A percentile compares a stretch with the other conserved stretches of the same genome.
Evolutionary conservation across 2,329 filamentous ascomycete genomes (phyloP).

Genomic region (Metarhizium album): DNA sequence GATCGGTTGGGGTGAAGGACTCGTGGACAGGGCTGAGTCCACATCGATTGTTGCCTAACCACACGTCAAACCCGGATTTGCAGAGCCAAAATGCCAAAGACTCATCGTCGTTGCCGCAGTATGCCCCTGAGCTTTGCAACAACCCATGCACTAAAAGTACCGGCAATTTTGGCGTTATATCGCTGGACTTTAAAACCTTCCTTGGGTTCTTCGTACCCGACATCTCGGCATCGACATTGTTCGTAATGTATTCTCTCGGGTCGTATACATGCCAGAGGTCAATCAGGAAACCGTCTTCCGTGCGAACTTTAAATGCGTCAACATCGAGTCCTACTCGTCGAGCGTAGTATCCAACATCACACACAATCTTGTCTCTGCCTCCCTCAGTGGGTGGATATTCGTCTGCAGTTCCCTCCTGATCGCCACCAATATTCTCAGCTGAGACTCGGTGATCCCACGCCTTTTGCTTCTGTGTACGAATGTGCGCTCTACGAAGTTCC

Average conservation of each 20-base stretch:
- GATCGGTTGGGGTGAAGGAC: slow-evolving; percentile 60
- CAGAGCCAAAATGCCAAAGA: slow-evolving; percentile 86
- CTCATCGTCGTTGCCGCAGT: slow-evolving; percentile 81
- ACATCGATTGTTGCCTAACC: slow-evolving; percentile 89
- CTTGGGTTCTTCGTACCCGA: slow-evolving; percentile 16
- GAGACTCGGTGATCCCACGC: slow-evolving; percentile 47
- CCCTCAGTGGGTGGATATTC: slow-evolving; percentile 69
- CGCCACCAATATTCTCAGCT: slow-evolving; percentile 25
- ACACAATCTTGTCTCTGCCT: slow-evolving; percentile 65
- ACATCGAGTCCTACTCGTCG: slow-evolving; percentile 77
- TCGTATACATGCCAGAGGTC: slow-evolving; percentile 85
- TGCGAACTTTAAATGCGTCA: slow-evolving; percentile 75
- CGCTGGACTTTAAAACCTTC: slow-evolving; percentile 27
- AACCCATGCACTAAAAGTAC: slow-evolving; percentile 82
- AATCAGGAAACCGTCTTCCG: slow-evolving; percentile 88
- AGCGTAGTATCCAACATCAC: slow-evolving; percentile 79
- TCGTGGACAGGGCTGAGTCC: slow-evolving; percentile 72
- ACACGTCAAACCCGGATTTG: slow-evolving; percentile 88
- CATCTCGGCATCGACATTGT: background rate
- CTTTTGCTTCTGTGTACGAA: slow-evolving; percentile 45
- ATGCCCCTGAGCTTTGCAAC: slow-evolving; percentile 78
- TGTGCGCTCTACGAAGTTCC: slow-evolving; percentile 49
- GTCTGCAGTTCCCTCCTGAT: slow-evolving; percentile 33
- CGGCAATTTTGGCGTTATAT: slow-evolving; percentile 56
- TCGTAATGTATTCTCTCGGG: slow-evolving; percentile 55